Evolutionary conservation across 164 flowering plant species (phyloP).

Genomic region (Vitis rupestris): DNA sequence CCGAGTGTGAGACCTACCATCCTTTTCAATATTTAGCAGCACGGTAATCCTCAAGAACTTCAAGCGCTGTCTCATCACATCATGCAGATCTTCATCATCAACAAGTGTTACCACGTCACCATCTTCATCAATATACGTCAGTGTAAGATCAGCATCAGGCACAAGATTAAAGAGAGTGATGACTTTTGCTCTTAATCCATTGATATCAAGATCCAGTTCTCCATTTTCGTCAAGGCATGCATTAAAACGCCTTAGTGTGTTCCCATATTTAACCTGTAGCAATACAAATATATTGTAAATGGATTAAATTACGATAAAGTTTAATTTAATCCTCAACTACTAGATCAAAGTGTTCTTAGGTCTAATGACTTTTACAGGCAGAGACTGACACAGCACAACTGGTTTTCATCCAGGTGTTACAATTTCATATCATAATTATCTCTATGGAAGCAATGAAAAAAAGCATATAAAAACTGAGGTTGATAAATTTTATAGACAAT

Average conservation of each 20-base stretch:
- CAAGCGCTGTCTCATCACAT: constrained; percentile 63
- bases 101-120: constrained; percentile 71
- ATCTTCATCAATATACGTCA: constrained; percentile 86
- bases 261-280: constrained; percentile 72
- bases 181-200: constrained; percentile 55
- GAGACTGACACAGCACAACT: no score
- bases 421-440: no score
- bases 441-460: no score
- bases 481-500: no score
- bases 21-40: constrained; percentile 23
- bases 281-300: not conserved
- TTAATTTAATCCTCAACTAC: no score
- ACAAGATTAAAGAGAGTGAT: constrained; percentile 49
- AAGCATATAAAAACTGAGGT: no score
- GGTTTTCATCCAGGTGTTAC: no score
- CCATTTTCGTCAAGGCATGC: constrained; percentile 34
- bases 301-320: not conserved
- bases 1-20: constrained; percentile 18
- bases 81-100: constrained; percentile 76
- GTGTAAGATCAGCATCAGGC: constrained; percentile 46
- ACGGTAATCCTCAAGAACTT: constrained; percentile 76
- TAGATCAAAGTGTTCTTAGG: no score
- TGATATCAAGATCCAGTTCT: constrained; percentile 52
- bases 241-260: constrained; percentile 78
- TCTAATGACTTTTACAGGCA: no score